These are phyloP conservation scores for Pilobolus umbonatus DNA, from an alignment of 192 early-diverging fungal genomes.

Conservation along the genomic window DNA sequence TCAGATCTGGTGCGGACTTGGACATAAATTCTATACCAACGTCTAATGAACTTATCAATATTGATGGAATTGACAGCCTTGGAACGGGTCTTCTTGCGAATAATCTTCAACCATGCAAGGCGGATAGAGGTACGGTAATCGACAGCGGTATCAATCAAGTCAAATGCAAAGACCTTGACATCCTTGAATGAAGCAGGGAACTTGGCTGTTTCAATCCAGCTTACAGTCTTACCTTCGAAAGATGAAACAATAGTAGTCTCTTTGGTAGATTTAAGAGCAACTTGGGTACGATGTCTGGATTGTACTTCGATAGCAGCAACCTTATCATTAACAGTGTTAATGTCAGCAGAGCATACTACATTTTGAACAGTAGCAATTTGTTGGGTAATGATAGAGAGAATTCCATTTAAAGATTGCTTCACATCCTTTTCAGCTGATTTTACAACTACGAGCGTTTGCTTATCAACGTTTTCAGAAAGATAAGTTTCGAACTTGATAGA, in stretches of 20 bases:
- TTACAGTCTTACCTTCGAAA: constrained; percentile 24
- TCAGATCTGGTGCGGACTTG: not conserved
- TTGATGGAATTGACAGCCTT: not conserved
- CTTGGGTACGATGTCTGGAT: constrained; percentile 2
- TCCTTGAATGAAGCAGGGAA: constrained; percentile 14
- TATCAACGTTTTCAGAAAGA: not conserved
- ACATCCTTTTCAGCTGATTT: constrained; percentile 9
- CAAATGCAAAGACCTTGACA: constrained; percentile 20
- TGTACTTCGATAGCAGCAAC: constrained; percentile 4
- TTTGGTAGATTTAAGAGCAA: constrained; percentile 7
- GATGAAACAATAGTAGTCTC: constrained; percentile 8
- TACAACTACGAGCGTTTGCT: not conserved
- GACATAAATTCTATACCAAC: constrained; percentile 18
- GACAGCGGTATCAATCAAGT: constrained; percentile 17
- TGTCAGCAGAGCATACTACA: not conserved
- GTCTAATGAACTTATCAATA: constrained; percentile 4
- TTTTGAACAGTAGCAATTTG: constrained; percentile 4
- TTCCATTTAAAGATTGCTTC: constrained; percentile 2
- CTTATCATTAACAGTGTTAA: constrained; percentile 11
- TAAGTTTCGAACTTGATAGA: not conserved
- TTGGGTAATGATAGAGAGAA: constrained; percentile 1
- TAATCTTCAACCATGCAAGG: constrained; percentile 8
- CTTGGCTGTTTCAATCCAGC: constrained; percentile 23
- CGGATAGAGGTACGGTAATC: constrained; percentile 12
- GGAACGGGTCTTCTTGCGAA: not conserved